These are phyloP conservation scores for Penicillium glabrum DNA, from an alignment of 2,329 filamentous ascomycete species.

Conservation along the genomic window DNA sequence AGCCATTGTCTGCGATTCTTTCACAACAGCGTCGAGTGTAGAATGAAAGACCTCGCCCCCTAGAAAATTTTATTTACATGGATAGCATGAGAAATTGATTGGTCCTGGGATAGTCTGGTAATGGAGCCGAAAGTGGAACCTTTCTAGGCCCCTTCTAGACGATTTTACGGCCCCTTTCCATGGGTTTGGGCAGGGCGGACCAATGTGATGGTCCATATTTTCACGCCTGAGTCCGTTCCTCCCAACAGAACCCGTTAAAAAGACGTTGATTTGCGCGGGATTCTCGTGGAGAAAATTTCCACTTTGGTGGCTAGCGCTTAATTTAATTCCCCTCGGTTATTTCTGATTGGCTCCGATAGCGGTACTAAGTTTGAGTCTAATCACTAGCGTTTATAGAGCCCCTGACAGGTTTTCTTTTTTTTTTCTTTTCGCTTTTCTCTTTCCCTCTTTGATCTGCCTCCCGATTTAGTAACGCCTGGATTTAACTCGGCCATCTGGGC, in stretches of 20 bases:
- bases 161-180: slow-evolving; percentile 10
- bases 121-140: slow-evolving; percentile 15
- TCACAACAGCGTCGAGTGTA: neutral
- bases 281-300: slow-evolving; percentile 9
- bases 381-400: slow-evolving; percentile 7
- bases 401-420: slow-evolving; percentile 4
- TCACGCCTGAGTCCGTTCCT: neutral
- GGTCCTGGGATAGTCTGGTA: slow-evolving; percentile 5
- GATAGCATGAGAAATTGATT: slow-evolving; percentile 13
- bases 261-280: slow-evolving; percentile 15
- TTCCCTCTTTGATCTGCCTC: neutral
- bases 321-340: slow-evolving; percentile 4
- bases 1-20: slow-evolving; percentile 1
- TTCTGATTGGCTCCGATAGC: slow-evolving; percentile 5
- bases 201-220: slow-evolving; percentile 3
- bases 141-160: slow-evolving; percentile 15
- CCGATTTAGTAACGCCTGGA: neutral
- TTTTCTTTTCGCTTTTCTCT: neutral
- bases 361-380: slow-evolving; percentile 13
- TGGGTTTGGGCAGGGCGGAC: slow-evolving; percentile 5
- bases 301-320: slow-evolving; percentile 5
- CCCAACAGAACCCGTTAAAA: slow-evolving; percentile 15
- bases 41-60: neutral
- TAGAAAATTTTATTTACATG: slow-evolving; percentile 7
- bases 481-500: neutral